phyloP scores from a whole-genome alignment of 306 rosid species.

The Rubus idaeus region DNA sequence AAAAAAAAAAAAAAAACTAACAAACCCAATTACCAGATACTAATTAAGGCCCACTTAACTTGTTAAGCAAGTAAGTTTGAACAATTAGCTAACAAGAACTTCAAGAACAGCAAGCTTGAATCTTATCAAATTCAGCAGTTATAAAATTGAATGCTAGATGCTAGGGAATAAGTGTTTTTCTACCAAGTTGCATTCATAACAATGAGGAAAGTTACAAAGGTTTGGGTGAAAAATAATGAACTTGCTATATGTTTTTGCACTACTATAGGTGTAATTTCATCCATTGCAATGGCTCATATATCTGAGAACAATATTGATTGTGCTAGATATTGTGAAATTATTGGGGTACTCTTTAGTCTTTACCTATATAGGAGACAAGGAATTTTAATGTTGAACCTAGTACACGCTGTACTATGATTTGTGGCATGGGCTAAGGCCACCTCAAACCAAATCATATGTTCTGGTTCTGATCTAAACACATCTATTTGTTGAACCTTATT shows the following conservation, averaged over 20 bases:
- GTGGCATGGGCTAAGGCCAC: background rate
- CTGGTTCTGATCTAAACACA: background rate
- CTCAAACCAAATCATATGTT: background rate
- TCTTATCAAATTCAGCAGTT: background rate
- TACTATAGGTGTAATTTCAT: background rate
- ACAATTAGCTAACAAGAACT: background rate
- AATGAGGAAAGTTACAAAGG: background rate
- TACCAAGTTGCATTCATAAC: background rate
- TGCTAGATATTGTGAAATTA: background rate
- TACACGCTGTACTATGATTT: background rate
- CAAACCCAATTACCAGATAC: background rate
- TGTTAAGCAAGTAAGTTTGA: background rate
- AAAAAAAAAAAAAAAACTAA: background rate
- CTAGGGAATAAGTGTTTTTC: background rate
- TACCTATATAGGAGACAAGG: background rate
- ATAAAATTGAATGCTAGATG: background rate
- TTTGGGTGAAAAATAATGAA: background rate
- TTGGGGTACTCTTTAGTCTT: background rate
- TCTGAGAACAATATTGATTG: background rate
- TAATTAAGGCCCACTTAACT: background rate
- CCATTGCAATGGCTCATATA: conserved; percentile 4
- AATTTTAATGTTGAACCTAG: background rate
- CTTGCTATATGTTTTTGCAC: background rate
- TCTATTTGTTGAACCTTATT: background rate
- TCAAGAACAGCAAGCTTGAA: background rate